Evolutionary conservation across 1,284 basidiomycete species (phyloP).

Genomic region (Butyriboletus appendiculatus): DNA sequence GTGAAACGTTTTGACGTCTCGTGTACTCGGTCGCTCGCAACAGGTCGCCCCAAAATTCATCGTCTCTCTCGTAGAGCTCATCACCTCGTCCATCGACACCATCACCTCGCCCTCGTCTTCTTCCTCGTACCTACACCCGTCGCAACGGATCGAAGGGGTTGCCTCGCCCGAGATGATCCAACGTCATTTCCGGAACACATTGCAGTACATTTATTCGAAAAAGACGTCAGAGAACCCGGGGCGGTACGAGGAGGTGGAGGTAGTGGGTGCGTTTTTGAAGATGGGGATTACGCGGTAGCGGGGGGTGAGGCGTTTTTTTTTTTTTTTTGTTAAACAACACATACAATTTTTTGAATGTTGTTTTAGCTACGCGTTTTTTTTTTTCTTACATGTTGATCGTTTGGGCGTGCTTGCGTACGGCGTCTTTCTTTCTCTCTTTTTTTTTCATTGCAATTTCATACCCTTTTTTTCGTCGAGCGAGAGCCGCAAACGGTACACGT

Average conservation of each 20-base stretch:
- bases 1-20: not conserved
- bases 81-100: constrained; percentile 87
- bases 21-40: not conserved
- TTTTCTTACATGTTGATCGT: no score
- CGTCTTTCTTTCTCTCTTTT: no score
- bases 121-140: constrained; percentile 77
- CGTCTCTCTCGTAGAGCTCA: constrained; percentile 91
- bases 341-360: no score
- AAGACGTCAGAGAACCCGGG: constrained; percentile 56
- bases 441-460: no score
- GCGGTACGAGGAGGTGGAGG: constrained; percentile 83
- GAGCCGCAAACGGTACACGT: no score
- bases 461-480: no score
- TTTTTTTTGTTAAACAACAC: no score
- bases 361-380: no score
- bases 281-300: constrained; percentile 58
- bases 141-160: constrained; percentile 85
- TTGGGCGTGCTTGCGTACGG: no score
- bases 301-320: no score
- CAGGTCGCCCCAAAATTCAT: constrained; percentile 92
- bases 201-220: constrained; percentile 78
- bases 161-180: constrained; percentile 91
- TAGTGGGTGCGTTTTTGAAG: constrained; percentile 84
- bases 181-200: constrained; percentile 89
- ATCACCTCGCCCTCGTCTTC: constrained; percentile 60